A percentile compares a stretch with the other conserved stretches of the same genome.
These are phyloP conservation scores for Adansonia madagascariensis DNA, from an alignment of 441 rosid genomes.

Conservation along the genomic window DNA sequence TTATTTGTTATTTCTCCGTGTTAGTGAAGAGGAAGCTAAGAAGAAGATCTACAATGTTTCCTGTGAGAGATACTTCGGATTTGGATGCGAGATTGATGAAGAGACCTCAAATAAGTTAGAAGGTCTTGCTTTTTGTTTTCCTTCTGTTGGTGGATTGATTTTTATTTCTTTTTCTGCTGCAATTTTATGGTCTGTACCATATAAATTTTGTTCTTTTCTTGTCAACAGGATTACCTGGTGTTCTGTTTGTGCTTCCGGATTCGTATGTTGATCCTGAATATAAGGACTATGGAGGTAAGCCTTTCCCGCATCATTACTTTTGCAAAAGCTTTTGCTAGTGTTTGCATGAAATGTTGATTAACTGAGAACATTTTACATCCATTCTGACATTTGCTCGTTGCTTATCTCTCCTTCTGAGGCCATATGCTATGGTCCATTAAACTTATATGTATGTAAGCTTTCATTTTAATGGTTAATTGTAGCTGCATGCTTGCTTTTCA, in stretches of 20 bases:
- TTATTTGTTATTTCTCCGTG: background rate
- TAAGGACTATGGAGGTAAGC: slow-evolving; percentile 91
- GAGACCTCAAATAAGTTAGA: slow-evolving; percentile 92
- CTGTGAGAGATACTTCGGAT: slow-evolving; percentile 91
- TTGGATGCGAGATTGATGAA: slow-evolving; percentile 94
- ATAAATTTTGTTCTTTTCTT: background rate
- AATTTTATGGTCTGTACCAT: background rate
- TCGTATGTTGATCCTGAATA: slow-evolving; percentile 87
- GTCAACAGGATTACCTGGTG: slow-evolving; percentile 77
- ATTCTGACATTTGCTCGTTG: background rate
- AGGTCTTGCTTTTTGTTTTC: slow-evolving; percentile 41
- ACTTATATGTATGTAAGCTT: background rate
- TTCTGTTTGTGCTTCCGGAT: slow-evolving; percentile 86
- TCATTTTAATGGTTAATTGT: too few relatives aligned
- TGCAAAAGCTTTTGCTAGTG: background rate
- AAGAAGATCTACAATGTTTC: slow-evolving; percentile 87
- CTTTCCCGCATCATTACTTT: slow-evolving; percentile 20
- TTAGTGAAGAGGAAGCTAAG: slow-evolving; percentile 89
- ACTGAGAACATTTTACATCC: slow-evolving; percentile 7
- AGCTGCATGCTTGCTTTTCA: background rate
- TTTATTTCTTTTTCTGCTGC: background rate
- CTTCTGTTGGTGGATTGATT: background rate
- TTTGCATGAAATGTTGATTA: slow-evolving; percentile 47
- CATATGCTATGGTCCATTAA: background rate
- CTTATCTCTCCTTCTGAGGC: background rate